These are phyloP conservation scores for Blastomyces gilchristii DNA, from an alignment of 2,329 filamentous ascomycete genomes.

Conservation along the genomic window DNA sequence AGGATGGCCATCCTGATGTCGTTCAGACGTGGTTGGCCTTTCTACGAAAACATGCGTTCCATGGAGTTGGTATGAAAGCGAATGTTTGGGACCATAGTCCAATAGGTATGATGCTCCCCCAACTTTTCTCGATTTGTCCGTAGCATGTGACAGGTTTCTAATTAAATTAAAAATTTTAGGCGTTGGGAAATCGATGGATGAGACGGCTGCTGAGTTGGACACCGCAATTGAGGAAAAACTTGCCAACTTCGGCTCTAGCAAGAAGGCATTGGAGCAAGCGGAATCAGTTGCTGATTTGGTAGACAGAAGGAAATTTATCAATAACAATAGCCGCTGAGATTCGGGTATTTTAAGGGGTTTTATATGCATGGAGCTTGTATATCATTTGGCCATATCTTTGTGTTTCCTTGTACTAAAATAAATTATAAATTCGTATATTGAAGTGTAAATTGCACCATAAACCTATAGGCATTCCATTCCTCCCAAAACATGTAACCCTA, in stretches of 20 bases:
- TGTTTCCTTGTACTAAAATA: conserved; percentile 2
- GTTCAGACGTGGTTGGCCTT: conserved; percentile 91
- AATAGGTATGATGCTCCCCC: conserved; percentile 45
- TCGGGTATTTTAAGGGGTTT: conserved; percentile 21
- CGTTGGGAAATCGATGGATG: conserved; percentile 33
- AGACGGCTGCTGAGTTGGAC: conserved; percentile 28
- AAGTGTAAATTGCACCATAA: too few relatives aligned
- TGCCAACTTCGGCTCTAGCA: conserved; percentile 33
- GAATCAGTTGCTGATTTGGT: conserved; percentile 28
- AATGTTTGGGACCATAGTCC: conserved; percentile 85
- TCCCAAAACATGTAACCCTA: not conserved
- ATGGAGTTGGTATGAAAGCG: conserved; percentile 98
- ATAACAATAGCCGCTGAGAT: conserved; percentile 28
- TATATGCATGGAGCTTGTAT: conserved; percentile 9
- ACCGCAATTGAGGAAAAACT: conserved; percentile 33
- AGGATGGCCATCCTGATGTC: conserved; percentile 77
- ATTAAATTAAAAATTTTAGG: conserved; percentile 22
- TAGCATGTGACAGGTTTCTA: conserved; percentile 10
- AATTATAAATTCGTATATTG: not conserved
- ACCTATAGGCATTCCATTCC: too few relatives aligned
- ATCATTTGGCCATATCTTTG: not conserved
- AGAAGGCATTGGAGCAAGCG: conserved; percentile 22
- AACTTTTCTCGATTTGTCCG: conserved; percentile 2
- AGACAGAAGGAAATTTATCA: conserved; percentile 28
- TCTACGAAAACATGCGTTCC: conserved; percentile 80